Base-by-base conservation (phyloP, 2,329 filamentous ascomycete genomes). In the Pezicula rhizophila region DNA sequence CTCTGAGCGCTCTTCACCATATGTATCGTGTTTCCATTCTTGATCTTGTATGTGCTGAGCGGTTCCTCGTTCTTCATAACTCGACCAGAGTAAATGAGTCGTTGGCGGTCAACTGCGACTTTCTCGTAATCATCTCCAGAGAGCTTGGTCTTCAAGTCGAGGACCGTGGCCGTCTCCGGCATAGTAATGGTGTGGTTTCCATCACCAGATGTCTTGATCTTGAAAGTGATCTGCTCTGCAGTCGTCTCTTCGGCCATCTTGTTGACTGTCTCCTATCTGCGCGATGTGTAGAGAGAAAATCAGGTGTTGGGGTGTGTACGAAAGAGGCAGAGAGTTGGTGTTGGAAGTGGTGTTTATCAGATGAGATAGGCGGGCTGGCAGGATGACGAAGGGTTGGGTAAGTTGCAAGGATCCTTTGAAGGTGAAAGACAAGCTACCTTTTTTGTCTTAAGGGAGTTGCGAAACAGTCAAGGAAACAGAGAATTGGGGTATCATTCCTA, bases 21-120 rank as follows among this genome's bases (percentile, higher is more conserved):
- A 68, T 99, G 93, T 59, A 99, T 83, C 15, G 92, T 97, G 69
- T 97, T 93, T 55, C 91, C 90, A 56, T 89, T 78, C 76, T 96
- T 96, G 69, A 99, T 91, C 76, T 96, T 97, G 74, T 95, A 95
- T 49, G 82, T 81, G 55, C 78, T 82, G 39, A 99, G 73, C 0
- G 87, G 84, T 61, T 99, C 92, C 51, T 86, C 82, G 67, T 99
- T 93, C 75, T 97, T 99, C 73, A 99, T 82, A 52, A 99, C 92
- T 52, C 92, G 85, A 46, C 93, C 93, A 5, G 92, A 96, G 75
- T 97, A 99, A 71, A 99, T 99, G 55, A 99, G 77, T 52, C 93
- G 88, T 72, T 97, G 92, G 59, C 90, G 82, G 64, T 95, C 89
- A 47, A 85, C 78, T 31, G 93, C 86, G 48, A 96, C 83, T 67